A percentile compares a stretch with the other conserved stretches of the same genome.
Conservation (phyloP, 768 basidiomycete species). For the Sporobolomyces phaffii region DNA sequence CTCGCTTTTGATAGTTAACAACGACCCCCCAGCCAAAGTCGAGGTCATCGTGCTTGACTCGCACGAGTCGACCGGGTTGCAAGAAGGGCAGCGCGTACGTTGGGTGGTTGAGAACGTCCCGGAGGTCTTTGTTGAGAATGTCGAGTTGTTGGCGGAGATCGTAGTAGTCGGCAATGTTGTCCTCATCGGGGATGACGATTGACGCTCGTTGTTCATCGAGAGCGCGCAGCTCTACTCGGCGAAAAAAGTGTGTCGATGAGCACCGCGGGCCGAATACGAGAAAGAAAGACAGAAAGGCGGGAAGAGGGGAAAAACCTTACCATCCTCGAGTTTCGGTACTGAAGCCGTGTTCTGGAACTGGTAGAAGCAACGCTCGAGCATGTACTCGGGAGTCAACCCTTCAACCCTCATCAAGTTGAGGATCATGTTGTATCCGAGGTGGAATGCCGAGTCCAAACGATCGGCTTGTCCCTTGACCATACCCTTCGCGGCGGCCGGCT, state of each 20-base stretch:
- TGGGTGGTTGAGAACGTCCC: constrained; percentile 88
- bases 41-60: constrained; percentile 72
- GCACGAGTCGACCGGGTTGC: constrained; percentile 84
- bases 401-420: constrained; percentile 97
- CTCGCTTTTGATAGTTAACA: constrained; percentile 81
- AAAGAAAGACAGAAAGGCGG: constrained; percentile 41
- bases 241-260: no score
- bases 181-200: constrained; percentile 76
- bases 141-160: constrained; percentile 88
- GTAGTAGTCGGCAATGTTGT: constrained; percentile 79
- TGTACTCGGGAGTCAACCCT: constrained; percentile 94
- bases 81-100: constrained; percentile 91
- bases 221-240: constrained; percentile 59
- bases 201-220: constrained; percentile 63
- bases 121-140: constrained; percentile 78
- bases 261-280: no score
- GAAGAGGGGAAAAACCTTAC: no score
- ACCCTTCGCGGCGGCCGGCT: constrained; percentile 78
- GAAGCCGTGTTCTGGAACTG: constrained; percentile 93
- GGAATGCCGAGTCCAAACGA: constrained; percentile 93
- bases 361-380: constrained; percentile 96
- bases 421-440: constrained; percentile 98
- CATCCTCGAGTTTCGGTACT: constrained; percentile 76
- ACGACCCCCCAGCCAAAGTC: constrained; percentile 98
- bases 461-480: constrained; percentile 99